Evolutionary conservation across 768 basidiomycete species (phyloP).

Genomic region (Boletus bicolor): DNA sequence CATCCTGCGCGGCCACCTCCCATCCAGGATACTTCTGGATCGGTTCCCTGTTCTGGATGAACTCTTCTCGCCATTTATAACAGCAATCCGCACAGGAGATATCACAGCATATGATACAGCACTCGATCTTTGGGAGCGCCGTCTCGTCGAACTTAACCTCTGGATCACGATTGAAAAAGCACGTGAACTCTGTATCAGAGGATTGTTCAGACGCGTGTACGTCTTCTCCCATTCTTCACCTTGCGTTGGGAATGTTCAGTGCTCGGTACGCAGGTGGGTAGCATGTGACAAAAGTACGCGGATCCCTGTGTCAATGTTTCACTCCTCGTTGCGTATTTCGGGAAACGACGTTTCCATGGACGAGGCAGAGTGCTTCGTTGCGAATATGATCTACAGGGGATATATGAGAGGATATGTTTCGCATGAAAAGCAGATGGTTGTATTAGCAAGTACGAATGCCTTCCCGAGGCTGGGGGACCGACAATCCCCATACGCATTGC

Average conservation of each 20-base stretch:
- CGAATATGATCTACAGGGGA: conserved; percentile 93
- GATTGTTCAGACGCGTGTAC: conserved; percentile 76
- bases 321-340: conserved; percentile 66
- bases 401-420: conserved; percentile 95
- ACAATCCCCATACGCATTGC: conserved; percentile 43
- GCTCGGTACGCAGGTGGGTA: conserved; percentile 61
- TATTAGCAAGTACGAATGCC: conserved; percentile 73
- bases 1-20: conserved; percentile 83
- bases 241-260: neutral
- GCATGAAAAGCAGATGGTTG: conserved; percentile 93
- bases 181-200: conserved; percentile 80
- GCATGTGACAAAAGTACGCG: conserved; percentile 68
- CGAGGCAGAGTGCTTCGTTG: conserved; percentile 91
- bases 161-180: conserved; percentile 87
- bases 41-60: conserved; percentile 71
- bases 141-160: conserved; percentile 81
- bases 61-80: conserved; percentile 77
- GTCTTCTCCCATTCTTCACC: conserved; percentile 26
- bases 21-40: conserved; percentile 64
- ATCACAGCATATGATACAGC: conserved; percentile 77
- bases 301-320: conserved; percentile 80
- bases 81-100: conserved; percentile 75
- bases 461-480: conserved; percentile 76
- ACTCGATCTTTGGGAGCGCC: conserved; percentile 63
- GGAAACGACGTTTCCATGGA: conserved; percentile 68